Evolutionary conservation across 441 rosid species (phyloP).

Genomic region (Croton laevigatus): DNA sequence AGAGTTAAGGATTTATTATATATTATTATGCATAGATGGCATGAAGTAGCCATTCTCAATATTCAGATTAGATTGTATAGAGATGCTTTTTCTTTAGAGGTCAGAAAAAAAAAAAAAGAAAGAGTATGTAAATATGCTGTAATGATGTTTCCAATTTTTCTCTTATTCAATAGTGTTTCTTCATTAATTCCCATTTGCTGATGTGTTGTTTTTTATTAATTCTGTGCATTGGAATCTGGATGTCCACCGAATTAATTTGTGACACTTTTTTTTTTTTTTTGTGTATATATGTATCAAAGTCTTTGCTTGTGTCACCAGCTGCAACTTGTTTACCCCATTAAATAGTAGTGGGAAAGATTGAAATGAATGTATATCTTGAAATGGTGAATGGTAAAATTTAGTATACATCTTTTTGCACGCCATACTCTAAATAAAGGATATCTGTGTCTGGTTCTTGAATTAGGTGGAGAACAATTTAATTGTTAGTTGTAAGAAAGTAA

Average conservation of each 20-base stretch:
- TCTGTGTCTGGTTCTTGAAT: background rate
- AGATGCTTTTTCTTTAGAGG: constrained; percentile 19
- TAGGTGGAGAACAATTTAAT: background rate
- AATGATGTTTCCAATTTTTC: constrained; percentile 21
- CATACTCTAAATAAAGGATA: background rate
- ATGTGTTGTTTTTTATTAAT: background rate
- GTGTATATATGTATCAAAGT: background rate
- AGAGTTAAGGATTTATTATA: constrained; percentile 6
- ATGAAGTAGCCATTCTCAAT: constrained; percentile 16
- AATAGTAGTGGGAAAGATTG: constrained; percentile 1
- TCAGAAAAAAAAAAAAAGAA: constrained; percentile 14
- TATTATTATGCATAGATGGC: constrained; percentile 23
- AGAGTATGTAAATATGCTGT: constrained; percentile 31
- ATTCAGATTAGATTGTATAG: constrained; percentile 31
- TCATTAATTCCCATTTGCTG: background rate
- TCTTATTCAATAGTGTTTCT: constrained; percentile 14
- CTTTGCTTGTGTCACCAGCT: constrained; percentile 6
- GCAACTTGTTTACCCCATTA: background rate
- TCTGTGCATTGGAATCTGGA: background rate
- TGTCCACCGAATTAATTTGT: background rate
- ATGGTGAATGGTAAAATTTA: background rate
- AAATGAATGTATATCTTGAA: background rate
- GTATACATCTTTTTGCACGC: background rate
- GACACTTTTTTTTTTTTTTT: background rate
- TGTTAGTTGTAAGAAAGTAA: background rate